Evolutionary conservation across 208 protist species (phyloP).

Genomic region (Herpetomonas samuelpessoai): DNA sequence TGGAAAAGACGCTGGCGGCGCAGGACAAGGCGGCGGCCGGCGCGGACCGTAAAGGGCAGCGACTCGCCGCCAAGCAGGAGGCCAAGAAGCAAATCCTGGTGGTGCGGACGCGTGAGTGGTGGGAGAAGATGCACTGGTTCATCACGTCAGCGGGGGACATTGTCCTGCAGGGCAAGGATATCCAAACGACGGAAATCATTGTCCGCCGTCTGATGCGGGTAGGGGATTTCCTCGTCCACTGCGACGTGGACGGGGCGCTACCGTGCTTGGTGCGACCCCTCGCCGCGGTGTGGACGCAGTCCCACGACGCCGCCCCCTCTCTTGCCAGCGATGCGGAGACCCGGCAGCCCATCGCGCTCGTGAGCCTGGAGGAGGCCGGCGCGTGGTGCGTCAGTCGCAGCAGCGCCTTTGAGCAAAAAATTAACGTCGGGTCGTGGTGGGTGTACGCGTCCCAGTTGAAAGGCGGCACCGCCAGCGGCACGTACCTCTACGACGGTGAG

Average conservation of each 20-base stretch:
- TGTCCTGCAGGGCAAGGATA: conserved; percentile 94
- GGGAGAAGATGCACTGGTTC: conserved; percentile 99
- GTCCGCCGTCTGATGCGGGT: conserved; percentile 68
- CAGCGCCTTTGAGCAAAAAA: conserved; percentile 94
- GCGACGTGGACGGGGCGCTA: conserved; percentile 93
- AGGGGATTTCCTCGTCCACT: conserved; percentile 96
- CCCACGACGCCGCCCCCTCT: not conserved
- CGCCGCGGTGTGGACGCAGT: conserved; percentile 22
- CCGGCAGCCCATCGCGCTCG: conserved; percentile 26
- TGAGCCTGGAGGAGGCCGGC: conserved; percentile 88
- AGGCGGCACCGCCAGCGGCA: conserved; percentile 48
- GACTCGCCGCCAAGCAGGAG: conserved; percentile 51
- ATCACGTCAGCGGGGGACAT: conserved; percentile 95
- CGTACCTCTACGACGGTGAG: conserved; percentile 90
- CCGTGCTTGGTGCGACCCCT: conserved; percentile 94
- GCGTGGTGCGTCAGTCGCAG: conserved; percentile 91
- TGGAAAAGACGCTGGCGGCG: conserved; percentile 77
- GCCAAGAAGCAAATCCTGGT: conserved; percentile 79
- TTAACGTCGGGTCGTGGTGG: conserved; percentile 94
- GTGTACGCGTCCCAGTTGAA: conserved; percentile 87
- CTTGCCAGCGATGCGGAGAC: not conserved
- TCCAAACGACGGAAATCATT: conserved; percentile 95
- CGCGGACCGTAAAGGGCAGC: conserved; percentile 67
- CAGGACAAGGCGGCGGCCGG: conserved; percentile 84
- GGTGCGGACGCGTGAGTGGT: conserved; percentile 94